Evolutionary conservation across 78 protist species (phyloP).

Genomic region (Thecamonas trahens): DNA sequence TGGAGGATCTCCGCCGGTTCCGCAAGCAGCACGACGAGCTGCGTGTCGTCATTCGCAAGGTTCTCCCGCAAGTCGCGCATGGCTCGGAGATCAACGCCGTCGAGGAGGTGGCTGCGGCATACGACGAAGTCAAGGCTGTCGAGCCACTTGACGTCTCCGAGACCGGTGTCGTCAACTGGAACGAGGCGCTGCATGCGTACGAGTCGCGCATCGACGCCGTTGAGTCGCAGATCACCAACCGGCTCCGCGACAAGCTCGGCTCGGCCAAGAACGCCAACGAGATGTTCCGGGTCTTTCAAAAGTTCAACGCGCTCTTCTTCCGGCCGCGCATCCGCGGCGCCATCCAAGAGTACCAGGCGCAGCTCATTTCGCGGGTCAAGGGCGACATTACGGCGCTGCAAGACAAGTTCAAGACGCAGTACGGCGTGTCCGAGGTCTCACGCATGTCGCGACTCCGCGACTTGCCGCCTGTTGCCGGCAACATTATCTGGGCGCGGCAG

Average conservation of each 20-base stretch:
- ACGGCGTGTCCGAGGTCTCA: conserved; percentile 55
- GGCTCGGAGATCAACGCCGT: conserved; percentile 34
- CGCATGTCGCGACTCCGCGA: conserved; percentile 69
- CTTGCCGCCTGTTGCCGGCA: conserved; percentile 78
- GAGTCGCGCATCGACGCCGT: conserved; percentile 63
- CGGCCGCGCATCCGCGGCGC: conserved; percentile 53
- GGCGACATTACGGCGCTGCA: conserved; percentile 79
- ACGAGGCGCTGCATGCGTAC: conserved; percentile 36
- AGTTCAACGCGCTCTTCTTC: conserved; percentile 70
- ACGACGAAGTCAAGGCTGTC: conserved; percentile 30
- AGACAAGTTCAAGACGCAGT: conserved; percentile 62
- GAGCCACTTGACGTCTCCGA: conserved; percentile 44
- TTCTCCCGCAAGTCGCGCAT: too few species aligned
- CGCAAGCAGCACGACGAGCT: conserved; percentile 63
- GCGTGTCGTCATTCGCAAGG: conserved; percentile 31
- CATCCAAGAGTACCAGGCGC: conserved; percentile 56
- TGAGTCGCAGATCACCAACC: conserved; percentile 65
- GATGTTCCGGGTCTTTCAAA: conserved; percentile 82
- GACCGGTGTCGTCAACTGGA: conserved; percentile 42
- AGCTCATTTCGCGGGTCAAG: conserved; percentile 70
- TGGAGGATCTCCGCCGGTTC: conserved; percentile 32
- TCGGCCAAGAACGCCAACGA: conserved; percentile 73
- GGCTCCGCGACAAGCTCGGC: conserved; percentile 71
- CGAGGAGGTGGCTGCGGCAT: conserved; percentile 51
- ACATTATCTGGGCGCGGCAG: conserved; percentile 83